Evolutionary conservation across 78 protist species (phyloP).

Genomic region (Speleostelium caveatum): DNA sequence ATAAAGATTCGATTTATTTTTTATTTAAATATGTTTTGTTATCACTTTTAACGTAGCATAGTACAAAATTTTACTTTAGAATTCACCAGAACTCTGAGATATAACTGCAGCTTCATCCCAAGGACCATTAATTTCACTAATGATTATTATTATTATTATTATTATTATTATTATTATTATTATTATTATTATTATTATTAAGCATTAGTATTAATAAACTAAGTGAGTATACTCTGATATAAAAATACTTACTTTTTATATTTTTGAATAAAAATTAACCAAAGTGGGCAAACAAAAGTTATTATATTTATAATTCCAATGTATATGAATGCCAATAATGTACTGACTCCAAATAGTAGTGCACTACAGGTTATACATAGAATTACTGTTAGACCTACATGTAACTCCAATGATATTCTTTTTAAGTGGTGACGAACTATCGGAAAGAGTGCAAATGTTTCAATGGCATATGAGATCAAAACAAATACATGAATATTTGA

Average conservation of each 20-base stretch:
- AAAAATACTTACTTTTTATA: constrained; percentile 83
- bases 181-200: too few species aligned
- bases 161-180: too few species aligned
- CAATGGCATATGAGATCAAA: constrained; percentile 71
- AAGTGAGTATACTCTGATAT: background rate
- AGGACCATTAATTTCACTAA: constrained; percentile 80
- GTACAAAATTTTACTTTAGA: too few species aligned
- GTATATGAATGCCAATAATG: constrained; percentile 43
- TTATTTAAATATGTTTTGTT: too few species aligned
- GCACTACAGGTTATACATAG: constrained; percentile 49
- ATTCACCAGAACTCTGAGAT: constrained; percentile 56
- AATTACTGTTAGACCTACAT: constrained; percentile 46
- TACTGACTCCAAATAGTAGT: constrained; percentile 53
- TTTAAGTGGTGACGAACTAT: constrained; percentile 71
- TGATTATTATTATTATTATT: too few species aligned
- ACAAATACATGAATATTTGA: constrained; percentile 83
- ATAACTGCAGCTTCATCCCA: constrained; percentile 83
- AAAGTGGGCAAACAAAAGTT: constrained; percentile 73
- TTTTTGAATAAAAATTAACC: constrained; percentile 79
- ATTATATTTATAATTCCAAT: constrained; percentile 57
- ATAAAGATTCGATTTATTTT: too few species aligned
- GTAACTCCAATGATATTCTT: constrained; percentile 50
- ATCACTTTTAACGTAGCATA: too few species aligned
- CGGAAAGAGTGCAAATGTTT: constrained; percentile 83
- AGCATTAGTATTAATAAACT: background rate